These are phyloP conservation scores for Mycena indigotica DNA, from an alignment of 768 basidiomycete species.

Conservation along the genomic window DNA sequence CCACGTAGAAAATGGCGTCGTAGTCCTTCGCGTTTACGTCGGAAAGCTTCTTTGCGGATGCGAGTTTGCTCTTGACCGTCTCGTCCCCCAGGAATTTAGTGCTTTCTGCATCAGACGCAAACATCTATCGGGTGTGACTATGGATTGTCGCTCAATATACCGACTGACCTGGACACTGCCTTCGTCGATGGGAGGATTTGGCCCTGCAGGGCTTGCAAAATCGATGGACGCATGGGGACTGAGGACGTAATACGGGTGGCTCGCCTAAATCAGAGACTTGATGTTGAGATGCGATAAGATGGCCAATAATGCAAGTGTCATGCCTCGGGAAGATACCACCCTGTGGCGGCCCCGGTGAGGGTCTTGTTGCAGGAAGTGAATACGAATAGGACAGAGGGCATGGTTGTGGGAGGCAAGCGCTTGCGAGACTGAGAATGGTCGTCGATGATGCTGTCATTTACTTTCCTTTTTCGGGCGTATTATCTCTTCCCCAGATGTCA, in stretches of 20 bases:
- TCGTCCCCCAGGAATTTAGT: constrained; percentile 62
- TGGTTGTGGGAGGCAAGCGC: constrained; percentile 22
- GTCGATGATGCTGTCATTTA: too few relatives aligned
- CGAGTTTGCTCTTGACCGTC: constrained; percentile 53
- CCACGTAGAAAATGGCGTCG: constrained; percentile 76
- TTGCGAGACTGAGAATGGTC: too few relatives aligned
- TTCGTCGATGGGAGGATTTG: constrained; percentile 72
- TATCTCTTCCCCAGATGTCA: constrained; percentile 55
- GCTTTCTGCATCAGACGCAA: constrained; percentile 54
- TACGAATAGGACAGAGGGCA: constrained; percentile 68
- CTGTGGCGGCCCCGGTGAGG: constrained; percentile 52
- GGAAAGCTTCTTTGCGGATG: constrained; percentile 58
- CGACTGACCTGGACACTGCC: constrained; percentile 53
- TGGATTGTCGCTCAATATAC: too few relatives aligned
- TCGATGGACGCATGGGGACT: constrained; percentile 53
- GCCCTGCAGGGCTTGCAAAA: constrained; percentile 62
- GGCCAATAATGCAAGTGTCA: too few relatives aligned
- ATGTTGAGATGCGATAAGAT: neutral
- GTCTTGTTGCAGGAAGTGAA: constrained; percentile 67
- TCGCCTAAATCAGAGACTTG: constrained; percentile 58
- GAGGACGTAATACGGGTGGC: constrained; percentile 69
- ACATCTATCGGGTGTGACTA: too few relatives aligned
- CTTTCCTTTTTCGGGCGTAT: neutral
- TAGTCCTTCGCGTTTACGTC: constrained; percentile 64
- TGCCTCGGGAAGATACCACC: constrained; percentile 31